Percentiles rank a stretch among this genome's conserved stretches.
phyloP scores from a whole-genome alignment of 2,329 filamentous ascomycete genomes.

The Beauveria rudraprayagi region DNA sequence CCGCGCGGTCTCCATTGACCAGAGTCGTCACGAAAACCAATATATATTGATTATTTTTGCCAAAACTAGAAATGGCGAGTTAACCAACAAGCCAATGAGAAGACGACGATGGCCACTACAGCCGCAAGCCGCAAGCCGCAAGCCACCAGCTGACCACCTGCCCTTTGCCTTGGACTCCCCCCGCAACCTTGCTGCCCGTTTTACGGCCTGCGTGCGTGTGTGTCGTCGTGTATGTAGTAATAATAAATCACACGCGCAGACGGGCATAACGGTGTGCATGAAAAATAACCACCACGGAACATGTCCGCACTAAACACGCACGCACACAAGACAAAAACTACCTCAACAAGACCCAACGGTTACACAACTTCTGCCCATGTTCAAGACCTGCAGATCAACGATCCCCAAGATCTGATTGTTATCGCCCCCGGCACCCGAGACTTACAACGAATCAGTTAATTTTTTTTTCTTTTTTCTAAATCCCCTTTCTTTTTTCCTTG shows the following conservation, averaged over 20 bases:
- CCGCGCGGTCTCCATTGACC: too few relatives aligned
- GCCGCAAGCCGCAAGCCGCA: background rate
- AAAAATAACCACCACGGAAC: too few relatives aligned
- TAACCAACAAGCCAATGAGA: conserved; percentile 5
- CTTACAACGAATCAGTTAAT: background rate
- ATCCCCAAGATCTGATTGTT: background rate
- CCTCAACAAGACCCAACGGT: background rate
- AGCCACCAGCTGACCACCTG: background rate
- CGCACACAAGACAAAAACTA: background rate
- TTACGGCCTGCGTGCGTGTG: too few relatives aligned
- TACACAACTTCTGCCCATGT: background rate
- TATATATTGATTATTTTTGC: too few relatives aligned
- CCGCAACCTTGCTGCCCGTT: too few relatives aligned
- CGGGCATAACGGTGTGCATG: too few relatives aligned
- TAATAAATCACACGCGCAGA: background rate
- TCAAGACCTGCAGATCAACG: background rate
- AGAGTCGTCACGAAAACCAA: too few relatives aligned
- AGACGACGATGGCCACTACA: background rate
- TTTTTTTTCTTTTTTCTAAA: background rate
- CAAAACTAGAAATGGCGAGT: background rate
- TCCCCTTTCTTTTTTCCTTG: background rate
- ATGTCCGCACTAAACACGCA: background rate
- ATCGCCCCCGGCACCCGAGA: too few relatives aligned
- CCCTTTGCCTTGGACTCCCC: background rate
- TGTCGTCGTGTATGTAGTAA: background rate